Percentiles rank a stretch among this genome's conserved stretches.
phyloP scores from a whole-genome alignment of 805 yeast species.

The Hyphopichia homilentoma region DNA sequence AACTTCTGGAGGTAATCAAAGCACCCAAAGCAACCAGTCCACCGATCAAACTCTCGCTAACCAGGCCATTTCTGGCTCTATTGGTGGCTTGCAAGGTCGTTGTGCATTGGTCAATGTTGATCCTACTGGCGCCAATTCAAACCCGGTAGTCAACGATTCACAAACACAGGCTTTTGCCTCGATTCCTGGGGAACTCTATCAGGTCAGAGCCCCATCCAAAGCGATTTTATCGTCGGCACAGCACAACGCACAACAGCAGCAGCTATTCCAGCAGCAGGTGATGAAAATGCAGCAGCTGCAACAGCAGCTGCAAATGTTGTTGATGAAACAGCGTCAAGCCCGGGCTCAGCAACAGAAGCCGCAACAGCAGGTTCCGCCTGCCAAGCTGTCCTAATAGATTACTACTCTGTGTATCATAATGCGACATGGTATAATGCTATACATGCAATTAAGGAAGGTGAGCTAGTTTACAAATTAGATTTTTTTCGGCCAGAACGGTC shows the following conservation, averaged over 20 bases:
- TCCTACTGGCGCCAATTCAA: conserved; percentile 14
- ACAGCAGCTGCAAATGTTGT: conserved; percentile 18
- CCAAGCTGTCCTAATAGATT: no score
- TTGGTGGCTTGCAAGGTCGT: conserved; percentile 78
- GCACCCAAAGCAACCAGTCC: conserved; percentile 9
- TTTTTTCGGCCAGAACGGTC: conserved; percentile 56
- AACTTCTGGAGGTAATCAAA: conserved; percentile 44
- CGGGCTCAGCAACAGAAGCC: conserved; percentile 8
- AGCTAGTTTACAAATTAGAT: no score
- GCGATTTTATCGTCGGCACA: conserved; percentile 41
- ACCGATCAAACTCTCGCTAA: conserved; percentile 41
- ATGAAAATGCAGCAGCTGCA: conserved; percentile 37
- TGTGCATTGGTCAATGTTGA: conserved; percentile 72
- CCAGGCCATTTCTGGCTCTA: conserved; percentile 46
- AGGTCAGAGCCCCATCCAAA: conserved; percentile 44
- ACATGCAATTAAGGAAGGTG: no score
- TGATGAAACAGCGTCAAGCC: conserved; percentile 28
- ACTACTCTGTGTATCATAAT: no score
- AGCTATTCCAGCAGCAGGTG: conserved; percentile 42
- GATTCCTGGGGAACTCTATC: conserved; percentile 54
- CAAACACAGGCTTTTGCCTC: conserved; percentile 47
- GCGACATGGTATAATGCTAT: no score
- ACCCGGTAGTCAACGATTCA: conserved; percentile 11
- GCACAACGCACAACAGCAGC: conserved; percentile 40
- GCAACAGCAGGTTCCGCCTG: conserved; percentile 6